phyloP scores from a whole-genome alignment of 2,329 filamentous ascomycete species.

The Beauveria bassiana region DNA sequence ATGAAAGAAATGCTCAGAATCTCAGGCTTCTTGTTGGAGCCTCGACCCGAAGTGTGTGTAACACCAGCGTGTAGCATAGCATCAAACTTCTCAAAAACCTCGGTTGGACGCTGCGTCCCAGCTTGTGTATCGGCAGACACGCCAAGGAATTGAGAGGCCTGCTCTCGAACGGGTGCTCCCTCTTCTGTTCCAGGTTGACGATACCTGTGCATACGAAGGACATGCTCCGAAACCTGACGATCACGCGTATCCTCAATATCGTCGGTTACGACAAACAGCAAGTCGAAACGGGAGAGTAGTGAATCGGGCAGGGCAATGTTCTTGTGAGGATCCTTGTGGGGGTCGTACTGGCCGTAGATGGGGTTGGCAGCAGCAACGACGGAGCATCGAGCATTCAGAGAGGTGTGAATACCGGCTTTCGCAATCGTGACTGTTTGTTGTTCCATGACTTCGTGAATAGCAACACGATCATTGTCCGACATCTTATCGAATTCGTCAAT shows the following conservation, averaged over 20 bases:
- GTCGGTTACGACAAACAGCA: constrained; percentile 94
- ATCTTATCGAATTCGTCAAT: constrained; percentile 99
- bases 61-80: constrained; percentile 92
- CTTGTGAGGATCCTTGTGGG: constrained; percentile 96
- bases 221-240: constrained; percentile 88
- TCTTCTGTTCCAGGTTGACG: constrained; percentile 89
- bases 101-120: constrained; percentile 65
- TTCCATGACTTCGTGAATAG: constrained; percentile 99
- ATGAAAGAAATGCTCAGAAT: constrained; percentile 95
- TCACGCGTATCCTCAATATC: constrained; percentile 94
- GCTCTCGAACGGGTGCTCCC: constrained; percentile 87
- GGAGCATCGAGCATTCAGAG: constrained; percentile 91
- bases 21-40: constrained; percentile 68
- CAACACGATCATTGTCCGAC: constrained; percentile 95
- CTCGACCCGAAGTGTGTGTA: constrained; percentile 65
- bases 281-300: constrained; percentile 93
- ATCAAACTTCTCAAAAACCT: constrained; percentile 95
- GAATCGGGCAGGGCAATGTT: constrained; percentile 98
- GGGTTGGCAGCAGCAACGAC: constrained; percentile 95
- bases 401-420: constrained; percentile 97
- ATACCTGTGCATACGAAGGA: constrained; percentile 94
- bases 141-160: constrained; percentile 72
- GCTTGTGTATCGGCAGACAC: constrained; percentile 77
- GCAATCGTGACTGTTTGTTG: constrained; percentile 99
- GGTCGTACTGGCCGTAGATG: constrained; percentile 96